Conservation (phyloP, 2,329 filamentous ascomycete genomes). For the Periconia digitata region DNA sequence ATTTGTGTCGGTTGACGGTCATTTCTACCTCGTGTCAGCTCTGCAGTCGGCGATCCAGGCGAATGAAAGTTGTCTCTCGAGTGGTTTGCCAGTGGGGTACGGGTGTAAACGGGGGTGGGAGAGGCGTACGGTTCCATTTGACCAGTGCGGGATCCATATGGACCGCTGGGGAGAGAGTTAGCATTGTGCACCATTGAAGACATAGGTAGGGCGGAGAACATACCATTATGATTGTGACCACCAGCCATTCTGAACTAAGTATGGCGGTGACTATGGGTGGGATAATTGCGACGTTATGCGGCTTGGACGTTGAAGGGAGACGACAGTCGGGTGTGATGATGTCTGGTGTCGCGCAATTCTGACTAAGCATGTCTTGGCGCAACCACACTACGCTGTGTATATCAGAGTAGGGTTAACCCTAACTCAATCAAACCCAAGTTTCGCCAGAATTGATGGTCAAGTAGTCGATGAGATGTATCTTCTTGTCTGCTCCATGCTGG, state of each 20-base stretch:
- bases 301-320: conserved; percentile 6
- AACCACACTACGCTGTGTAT: not conserved
- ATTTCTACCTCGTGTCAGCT: conserved; percentile 62
- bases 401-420: too few relatives aligned
- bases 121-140: conserved; percentile 55
- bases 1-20: conserved; percentile 82
- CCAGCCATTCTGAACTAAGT: conserved; percentile 30
- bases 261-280: conserved; percentile 2
- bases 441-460: too few relatives aligned
- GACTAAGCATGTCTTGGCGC: conserved; percentile 8
- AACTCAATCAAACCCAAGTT: too few relatives aligned
- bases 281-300: conserved; percentile 11
- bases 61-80: too few relatives aligned
- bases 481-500: too few relatives aligned
- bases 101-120: conserved; percentile 39
- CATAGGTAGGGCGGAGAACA: not conserved
- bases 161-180: conserved; percentile 45
- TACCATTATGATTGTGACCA: conserved; percentile 26
- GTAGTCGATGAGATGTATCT: too few relatives aligned
- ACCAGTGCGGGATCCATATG: conserved; percentile 58
- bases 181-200: conserved; percentile 17
- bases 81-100: not conserved
- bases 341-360: not conserved
- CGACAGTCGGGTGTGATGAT: not conserved
- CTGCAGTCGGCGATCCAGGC: not conserved